A percentile compares a stretch with the other conserved stretches of the same genome.
Conservation (phyloP, 306 rosid species). For the Comarum palustre region DNA sequence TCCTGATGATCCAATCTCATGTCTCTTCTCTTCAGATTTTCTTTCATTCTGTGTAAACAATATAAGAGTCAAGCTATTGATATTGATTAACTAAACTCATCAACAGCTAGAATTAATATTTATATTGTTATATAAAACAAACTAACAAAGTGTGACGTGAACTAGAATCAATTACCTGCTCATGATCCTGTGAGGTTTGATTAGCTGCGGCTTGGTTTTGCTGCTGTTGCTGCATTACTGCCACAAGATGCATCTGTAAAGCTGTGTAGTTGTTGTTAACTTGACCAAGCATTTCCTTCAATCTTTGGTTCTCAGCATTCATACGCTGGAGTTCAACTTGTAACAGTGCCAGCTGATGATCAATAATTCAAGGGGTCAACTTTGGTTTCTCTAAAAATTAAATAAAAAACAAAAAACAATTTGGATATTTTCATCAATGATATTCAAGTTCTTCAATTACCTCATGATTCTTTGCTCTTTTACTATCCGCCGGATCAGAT, state of each 20-base stretch:
- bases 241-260: conserved; percentile 63
- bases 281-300: conserved; percentile 75
- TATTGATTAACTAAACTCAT: not conserved
- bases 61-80: not conserved
- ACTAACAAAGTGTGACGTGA: not conserved
- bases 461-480: conserved; percentile 59
- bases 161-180: conserved; percentile 12
- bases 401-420: too few relatives aligned
- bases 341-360: conserved; percentile 59
- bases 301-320: conserved; percentile 68
- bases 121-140: not conserved
- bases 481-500: conserved; percentile 52
- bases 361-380: conserved; percentile 3
- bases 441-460: conserved; percentile 25
- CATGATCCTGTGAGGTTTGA: conserved; percentile 9
- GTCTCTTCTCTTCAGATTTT: conserved; percentile 41
- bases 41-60: conserved; percentile 35
- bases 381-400: not conserved
- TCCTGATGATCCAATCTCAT: conserved; percentile 30
- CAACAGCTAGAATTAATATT: not conserved
- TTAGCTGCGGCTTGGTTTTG: conserved; percentile 36
- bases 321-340: conserved; percentile 73
- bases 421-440: not conserved
- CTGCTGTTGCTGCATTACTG: conserved; percentile 67
- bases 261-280: conserved; percentile 67